These are phyloP conservation scores for Cercis canadensis DNA, from an alignment of 306 rosid species.

Conservation along the genomic window DNA sequence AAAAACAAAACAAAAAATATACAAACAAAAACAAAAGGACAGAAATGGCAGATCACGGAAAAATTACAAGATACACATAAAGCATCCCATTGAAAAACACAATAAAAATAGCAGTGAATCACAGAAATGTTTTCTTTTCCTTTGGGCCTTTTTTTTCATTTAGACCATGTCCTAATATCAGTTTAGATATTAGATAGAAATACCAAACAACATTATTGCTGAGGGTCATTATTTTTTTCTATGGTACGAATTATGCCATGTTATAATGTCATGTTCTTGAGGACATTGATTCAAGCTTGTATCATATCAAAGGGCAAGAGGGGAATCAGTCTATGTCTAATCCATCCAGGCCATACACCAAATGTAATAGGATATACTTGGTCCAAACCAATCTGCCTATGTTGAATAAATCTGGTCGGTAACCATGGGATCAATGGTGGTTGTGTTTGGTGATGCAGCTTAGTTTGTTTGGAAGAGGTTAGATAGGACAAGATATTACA, in stretches of 20 bases:
- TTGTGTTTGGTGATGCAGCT: conserved; percentile 5
- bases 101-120: not conserved
- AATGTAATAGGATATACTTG: not conserved
- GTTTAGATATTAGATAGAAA: not conserved
- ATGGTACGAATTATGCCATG: conserved; percentile 5
- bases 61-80: conserved; percentile 1
- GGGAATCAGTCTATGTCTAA: not conserved
- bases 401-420: not conserved
- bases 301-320: not conserved
- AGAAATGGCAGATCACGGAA: conserved; percentile 1
- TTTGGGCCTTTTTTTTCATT: not conserved
- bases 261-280: conserved; percentile 3
- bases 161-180: not conserved
- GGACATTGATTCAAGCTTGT: conserved; percentile 22
- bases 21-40: not conserved
- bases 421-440: not conserved
- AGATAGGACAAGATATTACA: not conserved
- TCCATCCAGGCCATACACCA: not conserved
- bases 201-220: not conserved
- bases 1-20: not conserved
- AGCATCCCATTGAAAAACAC: not conserved
- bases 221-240: not conserved
- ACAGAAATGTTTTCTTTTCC: not conserved
- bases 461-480: not conserved
- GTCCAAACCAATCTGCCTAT: not conserved